phyloP scores from a whole-genome alignment of 495 filamentous ascomycete genomes.

The Amphirosellinia nigrospora region DNA sequence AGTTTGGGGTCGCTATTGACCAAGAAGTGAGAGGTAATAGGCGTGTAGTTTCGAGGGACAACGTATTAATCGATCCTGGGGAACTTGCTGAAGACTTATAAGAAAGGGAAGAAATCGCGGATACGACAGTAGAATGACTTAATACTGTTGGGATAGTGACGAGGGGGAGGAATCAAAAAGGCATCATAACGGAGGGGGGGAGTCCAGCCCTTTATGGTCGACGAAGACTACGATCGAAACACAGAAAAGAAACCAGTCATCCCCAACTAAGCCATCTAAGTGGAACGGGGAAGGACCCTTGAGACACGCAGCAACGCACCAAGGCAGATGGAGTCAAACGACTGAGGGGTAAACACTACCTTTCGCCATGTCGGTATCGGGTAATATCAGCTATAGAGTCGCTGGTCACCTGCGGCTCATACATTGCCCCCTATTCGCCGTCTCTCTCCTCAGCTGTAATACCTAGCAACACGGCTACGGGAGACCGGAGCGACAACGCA shows the following conservation, averaged over 20 bases:
- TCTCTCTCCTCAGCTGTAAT: background rate
- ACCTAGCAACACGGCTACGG: constrained; percentile 14
- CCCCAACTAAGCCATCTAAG: background rate
- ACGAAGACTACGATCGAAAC: constrained; percentile 25
- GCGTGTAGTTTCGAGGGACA: background rate
- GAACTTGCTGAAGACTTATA: background rate
- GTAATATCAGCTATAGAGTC: constrained; percentile 23
- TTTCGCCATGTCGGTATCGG: constrained; percentile 20
- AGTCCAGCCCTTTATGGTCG: constrained; percentile 35
- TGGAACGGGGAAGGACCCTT: constrained; percentile 9
- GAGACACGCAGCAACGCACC: constrained; percentile 15
- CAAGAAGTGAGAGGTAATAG: constrained; percentile 14
- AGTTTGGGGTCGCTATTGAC: constrained; percentile 30
- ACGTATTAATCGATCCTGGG: background rate
- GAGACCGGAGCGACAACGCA: constrained; percentile 10
- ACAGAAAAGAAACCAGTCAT: constrained; percentile 9
- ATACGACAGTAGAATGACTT: background rate
- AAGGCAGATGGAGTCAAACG: constrained; percentile 9
- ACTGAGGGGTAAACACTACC: constrained; percentile 26
- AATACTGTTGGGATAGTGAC: constrained; percentile 24
- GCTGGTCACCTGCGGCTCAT: constrained; percentile 16
- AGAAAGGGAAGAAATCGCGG: background rate
- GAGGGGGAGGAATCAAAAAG: constrained; percentile 24
- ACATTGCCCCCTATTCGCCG: constrained; percentile 9
- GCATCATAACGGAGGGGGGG: constrained; percentile 29